Conservation (phyloP, 768 basidiomycete genomes). For the Calvatia gigantea region DNA sequence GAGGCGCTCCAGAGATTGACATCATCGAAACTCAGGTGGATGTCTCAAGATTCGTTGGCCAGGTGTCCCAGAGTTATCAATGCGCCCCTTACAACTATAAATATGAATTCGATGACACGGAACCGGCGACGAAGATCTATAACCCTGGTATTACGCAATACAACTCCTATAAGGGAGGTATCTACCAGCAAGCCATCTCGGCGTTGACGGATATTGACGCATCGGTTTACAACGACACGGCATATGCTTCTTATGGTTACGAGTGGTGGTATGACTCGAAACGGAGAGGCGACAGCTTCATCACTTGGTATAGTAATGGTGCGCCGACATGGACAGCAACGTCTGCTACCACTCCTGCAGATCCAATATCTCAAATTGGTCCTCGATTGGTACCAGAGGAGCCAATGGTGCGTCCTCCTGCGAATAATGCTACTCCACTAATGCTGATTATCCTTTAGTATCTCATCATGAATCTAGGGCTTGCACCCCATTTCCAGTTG, state of each 20-base stretch:
- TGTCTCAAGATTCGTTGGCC: conserved; percentile 40
- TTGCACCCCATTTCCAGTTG: conserved; percentile 72
- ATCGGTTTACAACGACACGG: conserved; percentile 47
- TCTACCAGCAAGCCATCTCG: conserved; percentile 71
- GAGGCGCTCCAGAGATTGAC: conserved; percentile 89
- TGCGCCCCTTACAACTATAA: conserved; percentile 71
- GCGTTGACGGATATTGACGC: conserved; percentile 53
- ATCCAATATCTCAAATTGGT: conserved; percentile 53
- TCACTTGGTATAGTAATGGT: conserved; percentile 77
- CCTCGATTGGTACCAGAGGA: conserved; percentile 80
- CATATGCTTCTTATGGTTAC: conserved; percentile 62
- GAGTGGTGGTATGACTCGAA: conserved; percentile 77
- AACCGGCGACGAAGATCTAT: conserved; percentile 49
- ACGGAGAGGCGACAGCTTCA: conserved; percentile 59
- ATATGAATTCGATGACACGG: conserved; percentile 53
- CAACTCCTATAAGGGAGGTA: conserved; percentile 67
- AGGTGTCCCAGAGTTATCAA: conserved; percentile 79
- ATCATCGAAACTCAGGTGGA: conserved; percentile 81
- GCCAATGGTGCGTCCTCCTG: conserved; percentile 69
- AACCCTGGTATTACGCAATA: conserved; percentile 44
- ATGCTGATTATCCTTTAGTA: conserved; percentile 41
- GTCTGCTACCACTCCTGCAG: conserved; percentile 58
- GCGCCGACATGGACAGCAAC: conserved; percentile 67
- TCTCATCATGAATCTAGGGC: conserved; percentile 82
- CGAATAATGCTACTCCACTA: neutral